Conservation (phyloP, 495 filamentous ascomycete genomes). For the Neurospora tetrasperma region DNA sequence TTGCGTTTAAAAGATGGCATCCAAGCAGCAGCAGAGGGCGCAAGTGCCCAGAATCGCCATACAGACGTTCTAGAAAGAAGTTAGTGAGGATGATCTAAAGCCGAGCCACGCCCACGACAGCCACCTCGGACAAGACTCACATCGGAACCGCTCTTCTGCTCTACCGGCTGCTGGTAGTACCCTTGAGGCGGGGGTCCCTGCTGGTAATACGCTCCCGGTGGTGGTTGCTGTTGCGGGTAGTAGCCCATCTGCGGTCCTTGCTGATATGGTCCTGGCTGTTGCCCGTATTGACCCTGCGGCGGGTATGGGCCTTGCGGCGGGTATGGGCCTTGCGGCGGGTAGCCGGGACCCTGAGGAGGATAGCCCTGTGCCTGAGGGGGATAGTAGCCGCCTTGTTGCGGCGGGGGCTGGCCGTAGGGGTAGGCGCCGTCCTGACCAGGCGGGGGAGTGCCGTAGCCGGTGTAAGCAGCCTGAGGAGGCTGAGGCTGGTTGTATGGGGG, state of each 20-base stretch:
- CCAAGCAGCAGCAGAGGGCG: conserved; percentile 42
- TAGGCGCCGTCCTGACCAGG: neutral
- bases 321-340: neutral
- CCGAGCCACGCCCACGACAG: neutral
- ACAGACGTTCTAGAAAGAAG: conserved; percentile 18
- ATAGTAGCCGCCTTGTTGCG: neutral
- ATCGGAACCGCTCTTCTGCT: conserved; percentile 16
- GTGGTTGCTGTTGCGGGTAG: conserved; percentile 21
- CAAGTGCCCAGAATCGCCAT: conserved; percentile 27
- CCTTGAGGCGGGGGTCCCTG: conserved; percentile 13
- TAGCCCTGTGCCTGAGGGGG: neutral
- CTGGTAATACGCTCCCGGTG: conserved; percentile 8
- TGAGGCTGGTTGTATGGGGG: conserved; percentile 2
- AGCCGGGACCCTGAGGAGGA: neutral
- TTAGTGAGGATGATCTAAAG: neutral
- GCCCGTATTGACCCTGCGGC: conserved; percentile 8
- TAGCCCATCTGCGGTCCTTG: conserved; percentile 33
- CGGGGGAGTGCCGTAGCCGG: conserved; percentile 4
- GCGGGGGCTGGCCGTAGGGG: neutral
- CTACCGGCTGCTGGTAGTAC: conserved; percentile 16
- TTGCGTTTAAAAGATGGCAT: conserved; percentile 31
- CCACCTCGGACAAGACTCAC: neutral
- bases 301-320: neutral
- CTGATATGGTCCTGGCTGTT: conserved; percentile 23
- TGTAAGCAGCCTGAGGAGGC: conserved; percentile 11